Conservation (phyloP, 108 stramenopile species). For the Conticribra weissflogii region DNA sequence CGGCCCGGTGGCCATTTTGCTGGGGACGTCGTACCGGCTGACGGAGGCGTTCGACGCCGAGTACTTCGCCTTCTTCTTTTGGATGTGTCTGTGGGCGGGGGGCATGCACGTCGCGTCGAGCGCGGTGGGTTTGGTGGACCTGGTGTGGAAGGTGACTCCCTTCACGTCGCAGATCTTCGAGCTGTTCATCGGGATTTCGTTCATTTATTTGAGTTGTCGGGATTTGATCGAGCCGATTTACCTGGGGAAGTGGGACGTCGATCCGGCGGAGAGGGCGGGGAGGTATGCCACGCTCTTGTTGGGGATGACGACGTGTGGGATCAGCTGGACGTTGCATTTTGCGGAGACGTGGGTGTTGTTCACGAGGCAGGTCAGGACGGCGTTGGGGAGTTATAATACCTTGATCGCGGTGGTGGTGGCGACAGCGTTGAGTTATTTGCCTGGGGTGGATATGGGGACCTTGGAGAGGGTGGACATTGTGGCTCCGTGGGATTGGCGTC, state of each 20-base stretch:
- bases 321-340: constrained; percentile 55
- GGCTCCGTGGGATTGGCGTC: constrained; percentile 61
- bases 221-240: constrained; percentile 50
- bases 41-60: constrained; percentile 51
- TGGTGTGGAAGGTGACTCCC: constrained; percentile 63
- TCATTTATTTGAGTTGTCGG: constrained; percentile 44
- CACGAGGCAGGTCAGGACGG: constrained; percentile 34
- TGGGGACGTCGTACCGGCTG: constrained; percentile 54
- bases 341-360: constrained; percentile 53
- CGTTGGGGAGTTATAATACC: constrained; percentile 58
- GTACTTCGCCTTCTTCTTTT: constrained; percentile 69
- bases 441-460: constrained; percentile 52
- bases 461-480: constrained; percentile 40
- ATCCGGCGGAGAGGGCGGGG: constrained; percentile 23
- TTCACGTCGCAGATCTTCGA: constrained; percentile 74
- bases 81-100: constrained; percentile 61
- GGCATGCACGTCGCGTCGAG: constrained; percentile 44
- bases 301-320: constrained; percentile 38
- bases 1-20: constrained; percentile 62
- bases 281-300: constrained; percentile 45
- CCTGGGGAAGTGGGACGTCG: constrained; percentile 9
- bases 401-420: constrained; percentile 48
- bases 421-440: constrained; percentile 52
- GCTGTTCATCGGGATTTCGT: constrained; percentile 61
- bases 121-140: constrained; percentile 48